Percentiles rank a stretch among this genome's conserved stretches.
Conservation (phyloP, 2,329 filamentous ascomycete species). For the Atkinsonella texensis region DNA sequence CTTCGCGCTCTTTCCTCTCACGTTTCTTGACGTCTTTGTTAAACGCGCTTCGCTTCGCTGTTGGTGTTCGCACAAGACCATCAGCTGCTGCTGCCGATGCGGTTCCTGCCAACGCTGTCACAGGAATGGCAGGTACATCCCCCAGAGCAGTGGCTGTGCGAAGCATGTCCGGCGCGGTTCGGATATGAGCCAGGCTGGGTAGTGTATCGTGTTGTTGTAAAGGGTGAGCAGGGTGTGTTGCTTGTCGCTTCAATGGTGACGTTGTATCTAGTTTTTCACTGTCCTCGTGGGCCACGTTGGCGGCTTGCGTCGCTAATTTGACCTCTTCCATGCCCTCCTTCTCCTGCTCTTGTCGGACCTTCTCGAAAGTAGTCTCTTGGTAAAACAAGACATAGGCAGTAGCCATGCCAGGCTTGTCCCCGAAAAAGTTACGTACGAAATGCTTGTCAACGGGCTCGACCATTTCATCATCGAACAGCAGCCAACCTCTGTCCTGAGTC, state of each 20-base stretch:
- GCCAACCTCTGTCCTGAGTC: slow-evolving; percentile 88
- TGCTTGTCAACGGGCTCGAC: slow-evolving; percentile 95
- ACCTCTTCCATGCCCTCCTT: slow-evolving; percentile 59
- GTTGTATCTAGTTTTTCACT: slow-evolving; percentile 31
- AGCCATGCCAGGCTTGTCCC: slow-evolving; percentile 78
- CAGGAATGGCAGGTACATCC: slow-evolving; percentile 10
- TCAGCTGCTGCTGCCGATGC: background rate
- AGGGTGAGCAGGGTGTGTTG: slow-evolving; percentile 35
- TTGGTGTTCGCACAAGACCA: slow-evolving; percentile 11
- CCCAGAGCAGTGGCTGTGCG: slow-evolving; percentile 9
- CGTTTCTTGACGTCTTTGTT: slow-evolving; percentile 51
- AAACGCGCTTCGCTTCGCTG: slow-evolving; percentile 20
- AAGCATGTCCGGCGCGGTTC: slow-evolving; percentile 42
- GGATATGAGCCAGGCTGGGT: slow-evolving; percentile 50
- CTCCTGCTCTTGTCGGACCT: slow-evolving; percentile 66
- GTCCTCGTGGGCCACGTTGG: slow-evolving; percentile 40
- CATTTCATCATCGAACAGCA: slow-evolving; percentile 96
- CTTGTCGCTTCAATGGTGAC: slow-evolving; percentile 34
- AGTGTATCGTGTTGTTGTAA: slow-evolving; percentile 39
- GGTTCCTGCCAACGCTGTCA: background rate
- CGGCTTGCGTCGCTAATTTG: slow-evolving; percentile 41
- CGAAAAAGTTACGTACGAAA: slow-evolving; percentile 95
- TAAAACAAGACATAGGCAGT: slow-evolving; percentile 98
- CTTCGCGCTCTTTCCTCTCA: slow-evolving; percentile 56
- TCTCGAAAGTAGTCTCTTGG: slow-evolving; percentile 70